These are phyloP conservation scores for Cystobasidium onofrii DNA, from an alignment of 768 basidiomycete genomes.

Conservation along the genomic window DNA sequence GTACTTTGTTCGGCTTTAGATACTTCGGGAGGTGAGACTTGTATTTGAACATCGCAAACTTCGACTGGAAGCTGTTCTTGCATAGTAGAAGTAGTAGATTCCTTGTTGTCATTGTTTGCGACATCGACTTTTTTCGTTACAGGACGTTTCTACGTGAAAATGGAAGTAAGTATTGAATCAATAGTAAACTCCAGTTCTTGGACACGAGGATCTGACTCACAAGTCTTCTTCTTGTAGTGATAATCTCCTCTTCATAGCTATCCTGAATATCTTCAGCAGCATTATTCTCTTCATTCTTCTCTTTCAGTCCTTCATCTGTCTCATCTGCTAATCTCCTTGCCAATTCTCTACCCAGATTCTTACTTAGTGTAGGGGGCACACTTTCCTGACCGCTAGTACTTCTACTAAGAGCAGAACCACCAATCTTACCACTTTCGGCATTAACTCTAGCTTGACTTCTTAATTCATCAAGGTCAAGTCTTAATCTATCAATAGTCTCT, in stretches of 20 bases:
- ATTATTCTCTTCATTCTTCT: background rate
- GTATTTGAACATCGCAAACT: conserved; percentile 1
- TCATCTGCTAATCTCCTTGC: background rate
- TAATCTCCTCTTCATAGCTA: conserved; percentile 27
- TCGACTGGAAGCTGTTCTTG: background rate
- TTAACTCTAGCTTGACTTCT: conserved; percentile 2
- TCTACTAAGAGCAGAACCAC: background rate
- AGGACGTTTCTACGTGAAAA: background rate
- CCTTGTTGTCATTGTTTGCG: background rate
- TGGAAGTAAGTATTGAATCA: background rate
- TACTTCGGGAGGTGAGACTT: background rate
- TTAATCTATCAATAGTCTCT: conserved; percentile 62
- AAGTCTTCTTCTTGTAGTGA: conserved; percentile 21
- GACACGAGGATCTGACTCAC: background rate
- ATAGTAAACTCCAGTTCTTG: too few species aligned
- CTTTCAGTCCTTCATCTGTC: background rate
- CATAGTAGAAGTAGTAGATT: background rate
- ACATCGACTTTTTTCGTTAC: background rate
- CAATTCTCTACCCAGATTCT: conserved; percentile 23
- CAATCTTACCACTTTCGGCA: background rate
- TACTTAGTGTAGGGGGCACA: conserved; percentile 15
- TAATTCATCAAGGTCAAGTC: conserved; percentile 23
- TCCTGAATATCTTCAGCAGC: background rate
- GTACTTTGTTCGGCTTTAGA: background rate
- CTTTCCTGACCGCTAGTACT: conserved; percentile 19